Evolutionary conservation across 331 rosid genomes (phyloP), one percentile per base, ranked within the genome.

Genomic region (Telfairia occidentalis): DNA sequence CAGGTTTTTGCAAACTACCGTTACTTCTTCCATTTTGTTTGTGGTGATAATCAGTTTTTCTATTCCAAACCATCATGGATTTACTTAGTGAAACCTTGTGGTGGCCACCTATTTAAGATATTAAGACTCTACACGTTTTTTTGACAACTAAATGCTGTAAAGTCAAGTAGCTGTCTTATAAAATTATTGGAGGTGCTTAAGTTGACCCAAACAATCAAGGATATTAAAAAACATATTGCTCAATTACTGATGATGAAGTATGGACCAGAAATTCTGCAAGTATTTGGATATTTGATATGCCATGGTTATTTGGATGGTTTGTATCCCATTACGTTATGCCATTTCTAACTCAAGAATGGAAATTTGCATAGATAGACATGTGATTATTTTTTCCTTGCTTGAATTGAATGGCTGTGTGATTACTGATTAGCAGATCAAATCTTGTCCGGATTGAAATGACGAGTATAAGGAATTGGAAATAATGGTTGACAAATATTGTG

Each of bases 1-100:
- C 89, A 91, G 98, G 98, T 94, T 79, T 46, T 4, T 64, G 19
- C 49, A 35, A 64, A 9, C 19, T 64, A 5, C 19, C 6, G 0
- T 5, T 26, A 8, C 45, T 46, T 5, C 75, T 71, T 48, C 53
- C 11, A 30, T 29, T 46, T 29, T 71, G 28, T 71, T 71, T 18
- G 18, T 7, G 8, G 57, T 13, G 38, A 7, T 26, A 24, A 26
- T 43, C 23, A 23, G 11, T 45, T 24, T 42, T 23, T 69, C 23
- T 43, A 69, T 8, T 64, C 10, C 46, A 30, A 32, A 61, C 5
- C 19, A 5, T 15, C 38, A 6, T 58, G 38, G 21, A 58, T 54
- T 54, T 3, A 28, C 37, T 28, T 58, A 13, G n/a, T 13, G 32
- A 55, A 59, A 26, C 37, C 37, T 1, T 28, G 13, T 57, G 12